Evolutionary conservation across 1,284 basidiomycete species (phyloP).

Genomic region (Ustilago lituana): DNA sequence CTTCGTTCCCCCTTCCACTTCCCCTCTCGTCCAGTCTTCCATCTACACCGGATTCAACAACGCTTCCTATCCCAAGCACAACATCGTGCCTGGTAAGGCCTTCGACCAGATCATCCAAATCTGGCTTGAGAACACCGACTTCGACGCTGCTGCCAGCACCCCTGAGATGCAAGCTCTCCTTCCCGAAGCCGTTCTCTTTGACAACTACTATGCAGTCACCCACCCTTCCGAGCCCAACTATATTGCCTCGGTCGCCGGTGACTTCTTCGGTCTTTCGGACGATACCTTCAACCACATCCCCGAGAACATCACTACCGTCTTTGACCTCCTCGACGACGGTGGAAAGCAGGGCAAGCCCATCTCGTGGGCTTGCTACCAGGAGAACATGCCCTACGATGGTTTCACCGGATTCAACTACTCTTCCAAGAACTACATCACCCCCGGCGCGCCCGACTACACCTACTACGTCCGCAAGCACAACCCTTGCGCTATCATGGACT

Average conservation of each 20-base stretch:
- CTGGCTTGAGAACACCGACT: constrained; percentile 76
- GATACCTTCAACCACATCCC: constrained; percentile 70
- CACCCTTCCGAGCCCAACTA: constrained; percentile 75
- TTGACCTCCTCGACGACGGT: constrained; percentile 75
- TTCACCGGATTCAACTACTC: constrained; percentile 70
- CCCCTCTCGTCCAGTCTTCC: constrained; percentile 66
- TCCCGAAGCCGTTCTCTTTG: constrained; percentile 69
- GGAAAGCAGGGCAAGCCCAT: constrained; percentile 68
- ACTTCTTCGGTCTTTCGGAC: constrained; percentile 73
- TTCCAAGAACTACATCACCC: constrained; percentile 70
- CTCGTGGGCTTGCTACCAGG: constrained; percentile 66
- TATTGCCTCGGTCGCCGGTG: constrained; percentile 70
- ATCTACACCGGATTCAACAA: constrained; percentile 70
- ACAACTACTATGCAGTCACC: constrained; percentile 73
- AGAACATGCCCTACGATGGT: constrained; percentile 74
- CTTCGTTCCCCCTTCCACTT: constrained; percentile 69
- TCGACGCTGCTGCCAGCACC: constrained; percentile 62
- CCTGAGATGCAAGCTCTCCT: constrained; percentile 71
- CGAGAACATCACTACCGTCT: constrained; percentile 72
- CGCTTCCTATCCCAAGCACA: constrained; percentile 68
- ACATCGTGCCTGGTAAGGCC: constrained; percentile 69
- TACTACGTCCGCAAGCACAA: constrained; percentile 68
- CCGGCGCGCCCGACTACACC: constrained; percentile 68
- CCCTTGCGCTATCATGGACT: constrained; percentile 71
- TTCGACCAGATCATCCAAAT: constrained; percentile 72